Percentiles rank a stretch among this genome's conserved stretches.
Conservation (phyloP, 331 rosid species). For the Pyrus hybrid region DNA sequence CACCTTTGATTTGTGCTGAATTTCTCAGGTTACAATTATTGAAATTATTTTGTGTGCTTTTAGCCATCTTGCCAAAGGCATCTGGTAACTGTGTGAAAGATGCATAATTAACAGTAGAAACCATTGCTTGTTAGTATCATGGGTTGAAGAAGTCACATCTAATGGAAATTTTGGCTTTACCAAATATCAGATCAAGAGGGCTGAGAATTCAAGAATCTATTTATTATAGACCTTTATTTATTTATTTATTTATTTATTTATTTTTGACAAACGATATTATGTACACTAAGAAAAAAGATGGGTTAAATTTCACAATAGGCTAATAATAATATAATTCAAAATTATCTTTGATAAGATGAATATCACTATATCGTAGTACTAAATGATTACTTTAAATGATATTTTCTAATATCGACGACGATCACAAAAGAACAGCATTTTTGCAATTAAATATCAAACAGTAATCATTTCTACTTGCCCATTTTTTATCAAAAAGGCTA, state of each 20-base stretch:
- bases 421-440: no score
- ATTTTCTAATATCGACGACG: no score
- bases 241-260: no score
- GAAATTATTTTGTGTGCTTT: background rate
- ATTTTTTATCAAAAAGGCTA: background rate
- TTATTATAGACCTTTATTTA: no score
- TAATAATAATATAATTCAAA: no score
- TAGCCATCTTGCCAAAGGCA: background rate
- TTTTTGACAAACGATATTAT: no score
- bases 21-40: background rate
- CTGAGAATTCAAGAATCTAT: background rate
- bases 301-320: fast-evolving
- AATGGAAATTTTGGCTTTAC: background rate
- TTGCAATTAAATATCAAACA: no score
- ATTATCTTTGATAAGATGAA: no score
- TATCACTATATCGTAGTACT: no score
- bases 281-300: fast-evolving
- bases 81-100: background rate
- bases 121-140: background rate
- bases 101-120: background rate
- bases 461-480: no score
- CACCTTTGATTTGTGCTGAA: background rate
- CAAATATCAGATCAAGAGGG: background rate
- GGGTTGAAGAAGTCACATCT: background rate
- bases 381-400: no score